Evolutionary conservation across 176 grass and related monocot species (phyloP), one percentile per base, ranked within the genome.

Genomic region (Metroxylon sagu): DNA sequence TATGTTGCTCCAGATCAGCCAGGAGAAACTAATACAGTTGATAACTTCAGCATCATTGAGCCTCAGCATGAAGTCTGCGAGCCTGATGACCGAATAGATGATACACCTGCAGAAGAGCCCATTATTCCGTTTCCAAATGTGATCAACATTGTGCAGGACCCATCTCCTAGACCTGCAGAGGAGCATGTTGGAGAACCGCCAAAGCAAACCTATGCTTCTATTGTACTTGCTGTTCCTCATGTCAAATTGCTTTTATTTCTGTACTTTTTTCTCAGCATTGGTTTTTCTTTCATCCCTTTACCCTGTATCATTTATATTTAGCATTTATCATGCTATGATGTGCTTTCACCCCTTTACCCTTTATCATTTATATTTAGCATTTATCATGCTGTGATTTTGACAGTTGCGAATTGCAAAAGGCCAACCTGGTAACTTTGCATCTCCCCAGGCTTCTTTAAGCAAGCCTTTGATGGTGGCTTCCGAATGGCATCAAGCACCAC

Each of bases 181-280:
- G 87, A 97, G 52, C 84, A 81, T 80, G 69, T 75, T 63, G 78
- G 65, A 43, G 92, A 88, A 54, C 84, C 81, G 29, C 53, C 80
- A 62, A 97, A 88, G 78, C 89, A 90, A 48, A 90, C 86, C 19
- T 97, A 97, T 64, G 92, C 92, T 66, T 90, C 92, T 67, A 88
- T 92, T 60, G 94, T 98, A 92, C 7, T 43, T 12, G 3, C 35
- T 10, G 2, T 43, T 43, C 35, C 35, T 43, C 12, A 10, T 3
- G 12, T 43, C 35, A 43, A 12, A 14, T 2, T 43, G 35, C 1
- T 1, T 7, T 43, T 43, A 43, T 43, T 43, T 43, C 35, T 43
- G 2, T 43, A 12, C 21, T 43, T 14, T 7, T 43, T 43, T 43
- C 1, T 43, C 10, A 0, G 35, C 8, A 43, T 43, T 14, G 10